Base-by-base conservation (phyloP, 768 basidiomycete species). In the Mycena galericulata region DNA sequence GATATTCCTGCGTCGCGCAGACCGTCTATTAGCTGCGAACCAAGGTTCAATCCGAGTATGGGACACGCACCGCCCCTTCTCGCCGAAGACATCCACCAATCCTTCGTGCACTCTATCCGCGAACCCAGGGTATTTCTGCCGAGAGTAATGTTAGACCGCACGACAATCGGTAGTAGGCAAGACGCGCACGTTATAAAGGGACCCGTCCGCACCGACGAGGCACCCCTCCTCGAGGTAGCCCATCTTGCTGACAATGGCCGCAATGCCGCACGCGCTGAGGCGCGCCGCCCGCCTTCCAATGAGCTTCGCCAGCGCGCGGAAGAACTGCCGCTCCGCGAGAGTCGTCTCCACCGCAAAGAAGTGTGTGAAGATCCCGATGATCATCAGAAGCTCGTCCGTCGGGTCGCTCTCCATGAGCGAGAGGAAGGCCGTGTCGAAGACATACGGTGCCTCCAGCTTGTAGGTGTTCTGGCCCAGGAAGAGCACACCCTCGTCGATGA, bases 401-500 rank as follows among this genome's bases (percentile, higher is more conserved):
- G 94, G 91, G 80, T 99, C 97, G 74, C 91, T 94, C 82, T 99
- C 97, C 92, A 99, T 98, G 47, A 99, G 85, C 45, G 95, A 97
- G 68, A 99, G 83, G 85, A 98, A 98, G 1, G 97, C 97, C 2
- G 98, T 99, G 79, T 99, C 97, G 74, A 99, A 91, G 30, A 88
- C 91, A 78, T 96, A 96, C 22, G 96, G 89, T 71, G 88, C 94
- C 81, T 99, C 97, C 41, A 99, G 89, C 84, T 99, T 98, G 88
- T 98, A 98, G 1, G 97, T 98, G 79, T 97, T 95, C 81, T 99
- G 97, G 27, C 98, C 97, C 32, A 98, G 88, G 90, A 99, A 99
- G 59, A 99, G 88, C 22, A 97, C 93, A 80, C 97, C 98, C 72
- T 96, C 93, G 76, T 98, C 97, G 76, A 98, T 96, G 54, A 99